Percentiles rank a stretch among this genome's conserved stretches.
These are phyloP conservation scores for Brasilioporus rufonigricans DNA, from an alignment of 768 basidiomycete genomes.

Conservation along the genomic window DNA sequence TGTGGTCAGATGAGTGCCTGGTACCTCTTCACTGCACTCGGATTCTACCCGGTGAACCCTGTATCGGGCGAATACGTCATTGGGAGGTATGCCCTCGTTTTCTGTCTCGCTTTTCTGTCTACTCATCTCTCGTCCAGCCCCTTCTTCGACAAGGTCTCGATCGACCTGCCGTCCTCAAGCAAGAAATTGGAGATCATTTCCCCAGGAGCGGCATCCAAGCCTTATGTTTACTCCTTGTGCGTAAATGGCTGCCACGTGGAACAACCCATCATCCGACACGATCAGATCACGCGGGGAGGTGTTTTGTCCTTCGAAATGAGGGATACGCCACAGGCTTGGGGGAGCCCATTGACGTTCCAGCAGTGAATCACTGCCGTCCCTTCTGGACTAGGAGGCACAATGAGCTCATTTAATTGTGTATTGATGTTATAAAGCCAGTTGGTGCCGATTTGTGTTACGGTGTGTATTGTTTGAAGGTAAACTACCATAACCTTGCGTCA, in stretches of 20 bases:
- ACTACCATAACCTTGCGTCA: too few species aligned
- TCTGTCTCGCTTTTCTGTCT: background rate
- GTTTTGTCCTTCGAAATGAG: slow-evolving; percentile 67
- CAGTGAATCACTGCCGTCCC: too few species aligned
- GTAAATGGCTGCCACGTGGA: slow-evolving; percentile 49
- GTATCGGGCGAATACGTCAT: slow-evolving; percentile 73
- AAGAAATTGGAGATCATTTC: slow-evolving; percentile 50
- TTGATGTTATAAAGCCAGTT: too few species aligned
- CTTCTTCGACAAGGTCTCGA: slow-evolving; percentile 51
- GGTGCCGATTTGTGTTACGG: too few species aligned
- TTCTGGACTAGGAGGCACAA: too few species aligned
- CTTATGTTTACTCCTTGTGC: slow-evolving; percentile 57
- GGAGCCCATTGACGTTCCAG: background rate
- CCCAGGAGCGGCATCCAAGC: slow-evolving; percentile 52
- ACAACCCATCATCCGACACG: slow-evolving; percentile 55
- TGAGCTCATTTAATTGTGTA: too few species aligned
- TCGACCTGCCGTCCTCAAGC: slow-evolving; percentile 47
- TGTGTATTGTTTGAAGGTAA: too few species aligned
- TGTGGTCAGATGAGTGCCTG: slow-evolving; percentile 91
- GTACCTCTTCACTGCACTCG: slow-evolving; percentile 81
- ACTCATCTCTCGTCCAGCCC: slow-evolving; percentile 31
- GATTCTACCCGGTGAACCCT: slow-evolving; percentile 85
- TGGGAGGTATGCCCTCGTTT: slow-evolving; percentile 50
- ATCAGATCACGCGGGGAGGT: slow-evolving; percentile 58
- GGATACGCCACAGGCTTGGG: slow-evolving; percentile 45